These are phyloP conservation scores for Camelina hispida DNA, from an alignment of 345 rosid genomes.

Conservation along the genomic window DNA sequence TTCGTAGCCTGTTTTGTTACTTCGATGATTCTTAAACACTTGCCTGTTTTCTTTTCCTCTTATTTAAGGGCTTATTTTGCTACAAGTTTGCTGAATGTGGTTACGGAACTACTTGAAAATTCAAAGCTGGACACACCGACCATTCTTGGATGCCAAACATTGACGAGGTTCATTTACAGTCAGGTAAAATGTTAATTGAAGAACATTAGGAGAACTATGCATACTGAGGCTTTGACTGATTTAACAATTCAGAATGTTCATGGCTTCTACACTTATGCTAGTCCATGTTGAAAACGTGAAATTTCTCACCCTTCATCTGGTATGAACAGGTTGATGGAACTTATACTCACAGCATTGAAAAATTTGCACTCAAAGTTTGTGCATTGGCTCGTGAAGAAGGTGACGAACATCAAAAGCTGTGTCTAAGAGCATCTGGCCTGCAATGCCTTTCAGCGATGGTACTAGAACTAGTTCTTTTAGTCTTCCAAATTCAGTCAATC, in stretches of 20 bases:
- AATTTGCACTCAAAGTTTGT: constrained; percentile 72
- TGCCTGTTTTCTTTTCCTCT: not conserved
- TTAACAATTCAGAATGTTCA: not conserved
- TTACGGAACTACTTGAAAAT: constrained; percentile 72
- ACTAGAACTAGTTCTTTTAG: constrained; percentile 29
- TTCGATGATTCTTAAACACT: constrained; percentile 11
- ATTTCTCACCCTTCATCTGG: constrained; percentile 32
- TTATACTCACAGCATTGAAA: constrained; percentile 76
- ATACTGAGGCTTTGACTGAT: not conserved
- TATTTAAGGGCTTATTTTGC: constrained; percentile 82
- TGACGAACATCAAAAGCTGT: constrained; percentile 52
- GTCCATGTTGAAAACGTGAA: constrained; percentile 6
- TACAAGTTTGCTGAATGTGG: constrained; percentile 76
- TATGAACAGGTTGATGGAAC: constrained; percentile 75
- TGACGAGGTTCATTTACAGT: constrained; percentile 76
- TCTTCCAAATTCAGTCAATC: constrained; percentile 13
- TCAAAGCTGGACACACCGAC: constrained; percentile 64
- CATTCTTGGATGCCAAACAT: constrained; percentile 89
- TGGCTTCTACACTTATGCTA: constrained; percentile 18
- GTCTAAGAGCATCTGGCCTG: constrained; percentile 76
- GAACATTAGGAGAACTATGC: not conserved
- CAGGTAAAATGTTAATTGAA: constrained; percentile 57
- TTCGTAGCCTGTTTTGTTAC: not conserved
- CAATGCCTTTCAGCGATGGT: constrained; percentile 98
- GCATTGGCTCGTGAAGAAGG: constrained; percentile 62